Conservation (phyloP, 2,329 filamentous ascomycete genomes). For the Mollisia scopiformis region DNA sequence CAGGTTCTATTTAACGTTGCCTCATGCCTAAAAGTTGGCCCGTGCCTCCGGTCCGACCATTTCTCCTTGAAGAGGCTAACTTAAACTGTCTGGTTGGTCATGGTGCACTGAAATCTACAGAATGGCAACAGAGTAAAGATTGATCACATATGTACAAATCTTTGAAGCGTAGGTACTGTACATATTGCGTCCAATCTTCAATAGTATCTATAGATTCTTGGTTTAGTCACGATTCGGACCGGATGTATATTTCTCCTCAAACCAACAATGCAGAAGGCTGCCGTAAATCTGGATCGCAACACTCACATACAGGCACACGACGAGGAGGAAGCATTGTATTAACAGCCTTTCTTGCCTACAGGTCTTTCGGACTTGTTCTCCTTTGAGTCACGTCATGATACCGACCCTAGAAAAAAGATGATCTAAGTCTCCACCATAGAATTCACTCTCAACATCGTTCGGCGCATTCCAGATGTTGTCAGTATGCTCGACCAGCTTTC, state of each 20-base stretch:
- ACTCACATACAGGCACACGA: constrained; percentile 10
- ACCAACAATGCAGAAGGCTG: neutral
- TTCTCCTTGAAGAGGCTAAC: no score
- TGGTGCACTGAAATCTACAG: no score
- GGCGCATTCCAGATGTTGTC: constrained; percentile 48
- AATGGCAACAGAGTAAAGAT: no score
- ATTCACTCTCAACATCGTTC: constrained; percentile 6
- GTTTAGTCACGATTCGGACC: no score
- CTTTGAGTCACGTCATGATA: constrained; percentile 5
- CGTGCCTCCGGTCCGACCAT: no score
- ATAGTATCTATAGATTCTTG: no score
- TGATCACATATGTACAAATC: no score
- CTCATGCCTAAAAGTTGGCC: no score
- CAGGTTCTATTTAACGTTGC: no score
- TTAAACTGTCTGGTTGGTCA: no score
- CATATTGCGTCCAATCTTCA: no score
- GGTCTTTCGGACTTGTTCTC: neutral
- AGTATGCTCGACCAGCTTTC: constrained; percentile 90
- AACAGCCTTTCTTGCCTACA: neutral
- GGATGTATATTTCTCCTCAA: neutral
- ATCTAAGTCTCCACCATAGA: neutral
- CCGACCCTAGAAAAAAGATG: constrained; percentile 7
- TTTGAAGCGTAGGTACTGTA: no score
- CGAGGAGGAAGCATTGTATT: neutral
- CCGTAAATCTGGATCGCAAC: constrained; percentile 3